These are phyloP conservation scores for Cornus suecica DNA, from an alignment of 148 eudicot species.

Conservation along the genomic window DNA sequence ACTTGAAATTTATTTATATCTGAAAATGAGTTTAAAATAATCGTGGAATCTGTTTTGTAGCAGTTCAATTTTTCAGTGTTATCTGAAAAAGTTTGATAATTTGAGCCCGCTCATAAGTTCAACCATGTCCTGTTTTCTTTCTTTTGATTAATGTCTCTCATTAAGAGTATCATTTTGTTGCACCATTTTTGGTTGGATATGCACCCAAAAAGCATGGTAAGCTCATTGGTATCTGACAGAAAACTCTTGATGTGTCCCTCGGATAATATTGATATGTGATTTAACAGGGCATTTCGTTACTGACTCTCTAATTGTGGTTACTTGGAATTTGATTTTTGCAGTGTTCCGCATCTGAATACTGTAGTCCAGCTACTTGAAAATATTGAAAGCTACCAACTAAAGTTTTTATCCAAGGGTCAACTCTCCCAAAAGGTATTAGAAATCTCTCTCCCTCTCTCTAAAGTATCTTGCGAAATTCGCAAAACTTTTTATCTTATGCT, in stretches of 20 bases:
- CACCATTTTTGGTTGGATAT: too few species aligned
- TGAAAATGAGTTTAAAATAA: too few species aligned
- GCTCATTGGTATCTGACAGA: too few species aligned
- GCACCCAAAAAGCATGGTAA: too few species aligned
- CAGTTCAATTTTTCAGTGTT: too few species aligned
- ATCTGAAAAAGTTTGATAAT: too few species aligned
- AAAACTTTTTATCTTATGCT: background rate
- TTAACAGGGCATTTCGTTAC: background rate
- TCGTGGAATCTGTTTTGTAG: too few species aligned
- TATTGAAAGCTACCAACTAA: conserved; percentile 79
- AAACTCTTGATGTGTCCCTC: background rate
- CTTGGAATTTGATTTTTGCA: conserved; percentile 27
- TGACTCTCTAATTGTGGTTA: background rate
- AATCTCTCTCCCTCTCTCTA: background rate
- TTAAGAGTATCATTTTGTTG: too few species aligned
- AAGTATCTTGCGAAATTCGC: background rate
- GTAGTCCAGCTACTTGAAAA: conserved; percentile 67
- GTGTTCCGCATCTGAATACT: conserved; percentile 79
- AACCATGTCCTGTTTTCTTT: too few species aligned
- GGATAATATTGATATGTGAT: background rate
- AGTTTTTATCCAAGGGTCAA: conserved; percentile 44
- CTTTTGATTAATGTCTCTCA: too few species aligned
- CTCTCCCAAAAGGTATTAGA: conserved; percentile 42
- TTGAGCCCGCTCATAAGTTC: too few species aligned
- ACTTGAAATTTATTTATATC: too few species aligned